Base-by-base conservation (phyloP, 2,329 filamentous ascomycete species). In the Aspergillus jensenii region DNA sequence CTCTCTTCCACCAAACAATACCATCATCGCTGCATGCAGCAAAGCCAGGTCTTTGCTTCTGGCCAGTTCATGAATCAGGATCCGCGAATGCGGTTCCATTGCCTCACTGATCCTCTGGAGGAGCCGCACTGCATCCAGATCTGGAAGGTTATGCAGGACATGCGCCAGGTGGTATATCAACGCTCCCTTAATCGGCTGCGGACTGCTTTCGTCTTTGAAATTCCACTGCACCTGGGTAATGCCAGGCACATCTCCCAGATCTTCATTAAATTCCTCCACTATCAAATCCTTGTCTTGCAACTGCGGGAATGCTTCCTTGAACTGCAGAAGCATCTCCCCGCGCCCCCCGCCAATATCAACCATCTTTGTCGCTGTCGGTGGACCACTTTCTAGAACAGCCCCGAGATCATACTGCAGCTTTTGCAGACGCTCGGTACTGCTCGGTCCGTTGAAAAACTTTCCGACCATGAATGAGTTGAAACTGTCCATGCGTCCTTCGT, bases 391-490 rank as follows among this genome's bases (percentile, higher is more conserved):
- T 3, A 75, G 56, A 0, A 66, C 67, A 1, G 58, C 41, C 12
- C 66, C 65, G 2, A 76, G 56, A 45, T 75, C 66, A 56, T 76
- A 76, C 1, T 71, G 71, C 11, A 72, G 56, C 0, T 52, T 45
- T 5, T 66, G 61, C 41, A 70, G 57, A 1, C 71, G 67, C 1
- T 71, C 69, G 4, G 74, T 70, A 48, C 70, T 68, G 1, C 63
- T 72, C 3, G 64, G 64, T 11, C 65, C 65, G 12, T 69, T 71
- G 21, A 67, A 62, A 33, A 75, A 75, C 55, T 75, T 76, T 46
- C 73, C 72, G 2, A 67, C 66, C 74, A 76, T 76, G 58, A 76
- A 75, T 17, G 61, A 55, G 39, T 75, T 75, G 50, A 76, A 76
- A 50, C 72, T 74, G 23, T 69, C 68, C 72, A 76, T 74, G 7